Evolutionary conservation across 345 rosid genomes (phyloP).

Genomic region (Acer saccharum): DNA sequence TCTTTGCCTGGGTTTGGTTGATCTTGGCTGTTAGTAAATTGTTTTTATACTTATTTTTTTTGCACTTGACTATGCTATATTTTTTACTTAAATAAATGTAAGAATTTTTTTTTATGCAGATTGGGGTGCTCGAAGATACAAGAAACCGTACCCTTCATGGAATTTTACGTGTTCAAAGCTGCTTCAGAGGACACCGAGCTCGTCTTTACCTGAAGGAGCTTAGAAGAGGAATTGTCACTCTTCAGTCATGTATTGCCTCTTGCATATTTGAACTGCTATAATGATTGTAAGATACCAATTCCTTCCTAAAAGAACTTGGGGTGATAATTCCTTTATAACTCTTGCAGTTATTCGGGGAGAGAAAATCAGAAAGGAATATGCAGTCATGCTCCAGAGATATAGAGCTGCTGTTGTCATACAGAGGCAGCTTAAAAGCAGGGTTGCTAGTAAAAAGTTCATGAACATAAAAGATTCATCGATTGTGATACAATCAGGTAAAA

Average conservation of each 20-base stretch:
- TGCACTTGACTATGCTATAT: neutral
- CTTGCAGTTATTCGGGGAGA: constrained; percentile 79
- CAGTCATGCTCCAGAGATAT: constrained; percentile 58
- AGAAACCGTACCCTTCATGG: constrained; percentile 97
- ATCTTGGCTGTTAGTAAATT: neutral
- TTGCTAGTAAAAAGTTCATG: constrained; percentile 44
- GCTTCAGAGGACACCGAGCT: constrained; percentile 93
- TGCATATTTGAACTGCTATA: constrained; percentile 2
- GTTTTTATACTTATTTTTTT: neutral
- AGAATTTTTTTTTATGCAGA: constrained; percentile 43
- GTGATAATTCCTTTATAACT: constrained; percentile 18
- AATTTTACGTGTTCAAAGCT: constrained; percentile 89
- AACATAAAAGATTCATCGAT: constrained; percentile 55
- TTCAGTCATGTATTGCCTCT: constrained; percentile 74
- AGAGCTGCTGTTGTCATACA: constrained; percentile 90
- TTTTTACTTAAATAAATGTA: neutral
- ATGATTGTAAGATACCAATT: constrained; percentile 6
- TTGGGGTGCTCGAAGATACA: constrained; percentile 96
- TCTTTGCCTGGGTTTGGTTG: constrained; percentile 5
- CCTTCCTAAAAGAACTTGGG: neutral
- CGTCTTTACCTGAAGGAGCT: constrained; percentile 63
- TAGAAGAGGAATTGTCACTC: constrained; percentile 56
- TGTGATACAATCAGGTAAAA: constrained; percentile 77
- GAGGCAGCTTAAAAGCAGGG: constrained; percentile 59
- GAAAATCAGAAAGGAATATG: constrained; percentile 69